Conservation (phyloP, 305 asterid genomes). For the Fraxinus platypoda region DNA sequence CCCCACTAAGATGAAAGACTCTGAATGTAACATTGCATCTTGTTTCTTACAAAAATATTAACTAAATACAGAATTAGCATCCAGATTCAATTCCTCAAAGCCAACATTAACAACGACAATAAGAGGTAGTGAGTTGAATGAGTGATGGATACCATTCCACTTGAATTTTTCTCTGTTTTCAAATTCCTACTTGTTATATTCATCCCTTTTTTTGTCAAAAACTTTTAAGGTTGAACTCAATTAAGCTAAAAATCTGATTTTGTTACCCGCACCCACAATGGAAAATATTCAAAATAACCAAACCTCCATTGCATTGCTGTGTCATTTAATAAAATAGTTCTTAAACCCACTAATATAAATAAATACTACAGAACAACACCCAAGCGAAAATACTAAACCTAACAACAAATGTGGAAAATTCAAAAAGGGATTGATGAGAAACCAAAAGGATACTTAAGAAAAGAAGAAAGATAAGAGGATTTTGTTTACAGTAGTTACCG, state of each 20-base stretch:
- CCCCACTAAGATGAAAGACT: background rate
- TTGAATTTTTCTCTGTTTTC: background rate
- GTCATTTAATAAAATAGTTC: background rate
- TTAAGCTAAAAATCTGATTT: background rate
- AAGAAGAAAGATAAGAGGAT: background rate
- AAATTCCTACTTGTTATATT: background rate
- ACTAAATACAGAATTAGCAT: background rate
- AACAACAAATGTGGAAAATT: background rate
- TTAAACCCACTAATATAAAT: background rate
- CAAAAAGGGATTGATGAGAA: background rate
- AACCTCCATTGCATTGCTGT: background rate
- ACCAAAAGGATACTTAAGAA: background rate
- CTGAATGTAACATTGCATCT: background rate
- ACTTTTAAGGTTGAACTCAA: background rate
- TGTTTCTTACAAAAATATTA: background rate
- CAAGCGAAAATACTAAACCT: background rate
- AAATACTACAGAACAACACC: background rate
- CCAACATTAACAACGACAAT: background rate
- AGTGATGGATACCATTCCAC: background rate
- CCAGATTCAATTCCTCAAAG: background rate
- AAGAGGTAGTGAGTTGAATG: background rate
- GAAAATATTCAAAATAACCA: background rate
- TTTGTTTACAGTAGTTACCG: background rate
- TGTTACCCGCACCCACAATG: background rate
- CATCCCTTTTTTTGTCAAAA: background rate